These are phyloP conservation scores for Trichosporon inkin DNA, from an alignment of 1,284 basidiomycete species.

Conservation along the genomic window DNA sequence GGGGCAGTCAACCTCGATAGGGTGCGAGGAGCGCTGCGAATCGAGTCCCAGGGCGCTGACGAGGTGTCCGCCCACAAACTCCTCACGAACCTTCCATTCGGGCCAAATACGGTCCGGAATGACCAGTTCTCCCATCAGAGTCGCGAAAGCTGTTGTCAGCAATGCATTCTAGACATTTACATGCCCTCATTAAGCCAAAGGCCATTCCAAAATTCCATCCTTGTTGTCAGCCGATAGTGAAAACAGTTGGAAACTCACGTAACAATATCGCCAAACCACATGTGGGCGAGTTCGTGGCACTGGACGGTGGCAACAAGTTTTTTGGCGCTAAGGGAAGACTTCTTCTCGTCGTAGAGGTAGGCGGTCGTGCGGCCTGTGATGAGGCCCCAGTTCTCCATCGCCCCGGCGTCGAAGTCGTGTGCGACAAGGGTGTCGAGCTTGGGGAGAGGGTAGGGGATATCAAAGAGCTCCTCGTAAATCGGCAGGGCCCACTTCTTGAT, in stretches of 20 bases:
- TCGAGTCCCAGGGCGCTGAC: constrained; percentile 71
- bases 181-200: constrained; percentile 61
- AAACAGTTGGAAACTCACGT: neutral
- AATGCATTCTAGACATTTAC: too few relatives aligned
- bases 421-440: constrained; percentile 84
- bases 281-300: constrained; percentile 50
- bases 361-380: constrained; percentile 85
- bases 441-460: constrained; percentile 84
- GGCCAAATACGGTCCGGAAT: constrained; percentile 65
- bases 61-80: constrained; percentile 57
- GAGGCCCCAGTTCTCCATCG: constrained; percentile 95
- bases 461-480: constrained; percentile 88
- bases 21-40: constrained; percentile 85
- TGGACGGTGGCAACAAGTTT: constrained; percentile 68
- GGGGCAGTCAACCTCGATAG: constrained; percentile 88
- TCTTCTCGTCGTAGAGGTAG: constrained; percentile 73
- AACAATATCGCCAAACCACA: constrained; percentile 74
- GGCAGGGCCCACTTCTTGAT: constrained; percentile 82
- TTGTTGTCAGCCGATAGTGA: constrained; percentile 38
- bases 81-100: constrained; percentile 56
- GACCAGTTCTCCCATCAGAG: constrained; percentile 79
- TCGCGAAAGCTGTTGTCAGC: constrained; percentile 64
- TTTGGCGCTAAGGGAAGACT: constrained; percentile 69
- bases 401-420: constrained; percentile 83
- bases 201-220: constrained; percentile 93